Evolutionary conservation across 768 basidiomycete species (phyloP).

Genomic region (Daedalea quercina): DNA sequence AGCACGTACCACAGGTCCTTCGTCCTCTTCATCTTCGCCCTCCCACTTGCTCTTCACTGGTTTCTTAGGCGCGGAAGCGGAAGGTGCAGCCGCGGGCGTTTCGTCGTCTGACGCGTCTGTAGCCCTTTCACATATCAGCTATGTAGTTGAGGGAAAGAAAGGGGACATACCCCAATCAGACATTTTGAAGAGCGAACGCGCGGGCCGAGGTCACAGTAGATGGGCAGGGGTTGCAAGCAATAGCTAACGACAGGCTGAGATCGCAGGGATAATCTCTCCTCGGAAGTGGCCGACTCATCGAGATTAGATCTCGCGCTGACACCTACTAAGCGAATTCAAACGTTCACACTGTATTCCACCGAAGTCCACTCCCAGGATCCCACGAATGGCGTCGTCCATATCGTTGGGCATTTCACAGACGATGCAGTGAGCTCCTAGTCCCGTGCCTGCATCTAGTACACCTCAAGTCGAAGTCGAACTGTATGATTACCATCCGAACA

Average conservation of each 20-base stretch:
- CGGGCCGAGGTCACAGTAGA: not conserved
- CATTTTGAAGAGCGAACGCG: conserved; percentile 20
- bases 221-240: not conserved
- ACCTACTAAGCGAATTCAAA: too few relatives aligned
- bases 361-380: too few relatives aligned
- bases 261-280: too few relatives aligned
- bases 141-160: not conserved
- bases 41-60: conserved; percentile 65
- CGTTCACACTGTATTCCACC: too few relatives aligned
- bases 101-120: conserved; percentile 34
- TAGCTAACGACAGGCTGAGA: not conserved
- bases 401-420: too few relatives aligned
- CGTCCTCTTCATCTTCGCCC: conserved; percentile 87
- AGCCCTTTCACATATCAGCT: conserved; percentile 18
- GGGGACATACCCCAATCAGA: conserved; percentile 40
- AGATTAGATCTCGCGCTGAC: too few relatives aligned
- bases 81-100: conserved; percentile 19
- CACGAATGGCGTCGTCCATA: too few relatives aligned
- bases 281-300: too few relatives aligned
- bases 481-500: too few relatives aligned
- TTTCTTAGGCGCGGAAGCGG: conserved; percentile 20
- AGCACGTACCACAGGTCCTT: conserved; percentile 63
- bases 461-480: too few relatives aligned
- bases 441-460: too few relatives aligned
- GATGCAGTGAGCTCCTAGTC: too few relatives aligned